Base-by-base conservation (phyloP, 1,284 basidiomycete genomes). In the Papiliotrema terrestris region DNA sequence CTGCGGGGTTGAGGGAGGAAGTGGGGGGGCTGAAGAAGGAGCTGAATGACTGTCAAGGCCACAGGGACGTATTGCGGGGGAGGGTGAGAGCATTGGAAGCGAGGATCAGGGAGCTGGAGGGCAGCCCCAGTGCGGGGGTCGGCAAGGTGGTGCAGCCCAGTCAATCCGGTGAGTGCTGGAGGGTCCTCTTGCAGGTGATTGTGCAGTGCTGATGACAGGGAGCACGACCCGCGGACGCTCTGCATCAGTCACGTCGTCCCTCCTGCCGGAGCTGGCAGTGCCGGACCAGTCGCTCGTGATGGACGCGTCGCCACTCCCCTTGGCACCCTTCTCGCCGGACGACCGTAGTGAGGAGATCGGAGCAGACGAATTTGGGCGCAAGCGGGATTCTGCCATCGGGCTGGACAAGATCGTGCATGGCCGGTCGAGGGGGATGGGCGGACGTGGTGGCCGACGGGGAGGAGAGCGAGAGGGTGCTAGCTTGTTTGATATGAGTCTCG, bases 1-100 rank as follows among this genome's bases (percentile, higher is more conserved):
- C n/a, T n/a, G n/a, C n/a, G n/a, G 79, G 75, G 54, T 65, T 89
- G 48, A 77, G 78, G 29, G 81, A 82, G 25, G 81, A 86, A 60
- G 87, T 87, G 55, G 73, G 72, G 6, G 79, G 82, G 19, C 64
- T 86, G 57, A 80, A 80, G 52, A 84, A 86, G 25, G 83, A 86
- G 63, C 72, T 86, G 44, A 85, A 88, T 59, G 87, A 90, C 19
- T 25, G 13, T 54, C 29, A 35, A 19, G 44, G 26, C 29, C 38
- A 45, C 59, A 58, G 41, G 43, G 47, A 20, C 43, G 53, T 19
- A 46, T 45, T 88, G 74, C 81, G 80, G 52, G 84, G 82, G 25
- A 66, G 67, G 26, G 53, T 65, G n/a, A 41, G 15, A 37, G 44
- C 52, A n/a, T 37, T 66, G 46, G 59, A 65, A 49, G 35, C 19